phyloP scores from a whole-genome alignment of 2,329 filamentous ascomycete genomes.

The Coniochaeta prunicola region DNA sequence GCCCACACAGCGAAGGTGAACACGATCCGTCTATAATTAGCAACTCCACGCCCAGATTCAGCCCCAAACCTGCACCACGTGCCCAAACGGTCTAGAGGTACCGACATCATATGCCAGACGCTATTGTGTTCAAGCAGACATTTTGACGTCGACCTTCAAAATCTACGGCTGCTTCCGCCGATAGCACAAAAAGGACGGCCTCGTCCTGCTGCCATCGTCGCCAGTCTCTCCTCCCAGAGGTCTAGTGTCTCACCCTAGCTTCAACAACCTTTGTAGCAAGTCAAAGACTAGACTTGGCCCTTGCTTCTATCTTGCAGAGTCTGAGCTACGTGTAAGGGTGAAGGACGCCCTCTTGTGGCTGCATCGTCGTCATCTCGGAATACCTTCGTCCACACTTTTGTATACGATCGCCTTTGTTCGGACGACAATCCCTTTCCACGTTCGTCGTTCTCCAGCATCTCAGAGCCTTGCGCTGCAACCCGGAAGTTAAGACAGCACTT shows the following conservation, averaged over 20 bases:
- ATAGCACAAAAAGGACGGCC: conserved; percentile 15
- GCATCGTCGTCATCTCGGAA: neutral
- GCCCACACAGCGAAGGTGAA: conserved; percentile 3
- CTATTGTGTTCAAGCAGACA: conserved; percentile 9
- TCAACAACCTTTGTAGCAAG: neutral
- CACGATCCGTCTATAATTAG: conserved; percentile 8
- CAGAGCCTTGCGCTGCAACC: neutral
- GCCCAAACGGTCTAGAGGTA: neutral
- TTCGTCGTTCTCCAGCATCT: neutral
- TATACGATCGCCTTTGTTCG: neutral
- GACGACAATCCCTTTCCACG: neutral
- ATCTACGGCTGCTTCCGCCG: conserved; percentile 10
- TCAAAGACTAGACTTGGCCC: neutral
- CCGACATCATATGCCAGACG: conserved; percentile 1
- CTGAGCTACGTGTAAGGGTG: neutral
- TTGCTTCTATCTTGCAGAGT: neutral
- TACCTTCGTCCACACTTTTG: neutral
- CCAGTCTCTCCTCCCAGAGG: conserved; percentile 3
- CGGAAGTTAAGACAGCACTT: neutral
- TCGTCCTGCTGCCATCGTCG: conserved; percentile 13
- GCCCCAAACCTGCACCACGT: conserved; percentile 3
- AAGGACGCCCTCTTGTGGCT: neutral
- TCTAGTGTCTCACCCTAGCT: neutral
- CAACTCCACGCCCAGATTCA: conserved; percentile 6
- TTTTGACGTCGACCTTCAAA: conserved; percentile 14